Base-by-base conservation (phyloP, 2,329 filamentous ascomycete species). In the Colletotrichum australisinense region DNA sequence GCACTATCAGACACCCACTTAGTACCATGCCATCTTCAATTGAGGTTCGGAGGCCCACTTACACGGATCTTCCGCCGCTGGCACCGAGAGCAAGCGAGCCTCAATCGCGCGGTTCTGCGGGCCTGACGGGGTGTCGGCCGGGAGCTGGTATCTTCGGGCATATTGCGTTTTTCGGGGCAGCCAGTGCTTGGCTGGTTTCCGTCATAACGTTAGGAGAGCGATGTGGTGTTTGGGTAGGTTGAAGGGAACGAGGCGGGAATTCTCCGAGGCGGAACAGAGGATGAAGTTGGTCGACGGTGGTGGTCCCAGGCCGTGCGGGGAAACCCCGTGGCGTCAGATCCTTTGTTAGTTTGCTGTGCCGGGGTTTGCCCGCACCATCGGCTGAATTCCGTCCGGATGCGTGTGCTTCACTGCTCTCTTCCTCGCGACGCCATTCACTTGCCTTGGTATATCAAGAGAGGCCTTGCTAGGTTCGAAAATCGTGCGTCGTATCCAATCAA, bases 21-120 rank as follows among this genome's bases (percentile, higher is more conserved):
- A 77, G 22, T 35, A 55, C 14, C 38, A n/a, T 60, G 11, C 38
- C 35, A 9, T 16, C 26, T 22, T 3, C 14, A 35, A 32, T 32
- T 22, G 55, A 28, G 30, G 14, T 22, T 8, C 12, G n/a, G 0
- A 4, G 55, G 19, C 35, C 28, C 67, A 74, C 81, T 28, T 79
- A 86, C 85, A 58, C 83, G 83, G 76, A 88, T 88, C 78, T 88
- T 88, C 30, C 87, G 81, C 55, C 84, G 80, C 72, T 88, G 86
- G 68, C 87, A 88, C 5, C 82, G 78, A 7, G 71, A 69, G 30
- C 71, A 73, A 1, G 71, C 71, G 56, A 71, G 75, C 6, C 79
- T 76, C 56, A 80, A 74, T 19, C 80, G 75, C 30, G 77, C 75
- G 35, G 78, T 81, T 11, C 77, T 78, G 57, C 76, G 75, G 6